A percentile compares a stretch with the other conserved stretches of the same genome.
Conservation (phyloP, 495 filamentous ascomycete genomes). For the Penicillium mononematosum region DNA sequence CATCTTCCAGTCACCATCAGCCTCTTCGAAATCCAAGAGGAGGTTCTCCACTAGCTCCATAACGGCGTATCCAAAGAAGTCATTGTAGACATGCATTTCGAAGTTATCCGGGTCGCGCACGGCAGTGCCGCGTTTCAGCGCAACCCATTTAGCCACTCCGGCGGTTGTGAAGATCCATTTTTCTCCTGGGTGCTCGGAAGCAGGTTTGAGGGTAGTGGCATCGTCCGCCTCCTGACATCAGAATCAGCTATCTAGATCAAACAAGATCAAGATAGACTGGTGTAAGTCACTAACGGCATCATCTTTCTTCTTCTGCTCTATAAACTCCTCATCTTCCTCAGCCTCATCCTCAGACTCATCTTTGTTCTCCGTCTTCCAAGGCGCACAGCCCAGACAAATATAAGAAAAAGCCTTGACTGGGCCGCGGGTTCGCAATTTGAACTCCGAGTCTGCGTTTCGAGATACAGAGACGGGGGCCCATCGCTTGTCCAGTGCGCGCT, state of each 20-base stretch:
- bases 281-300: background rate
- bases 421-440: background rate
- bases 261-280: background rate
- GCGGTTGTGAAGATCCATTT: constrained; percentile 3
- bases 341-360: background rate
- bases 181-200: background rate
- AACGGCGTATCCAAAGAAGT: constrained; percentile 38
- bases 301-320: background rate
- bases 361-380: background rate
- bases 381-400: background rate
- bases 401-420: background rate
- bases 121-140: background rate
- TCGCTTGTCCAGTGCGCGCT: background rate
- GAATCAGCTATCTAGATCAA: background rate
- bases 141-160: background rate
- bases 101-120: constrained; percentile 38
- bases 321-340: background rate
- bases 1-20: constrained; percentile 29
- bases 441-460: background rate
- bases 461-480: background rate
- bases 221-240: background rate
- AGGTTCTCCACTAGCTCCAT: constrained; percentile 45
- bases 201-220: background rate
- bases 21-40: constrained; percentile 34
- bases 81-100: constrained; percentile 43